Conservation (phyloP, 1,284 basidiomycete genomes). For the Cryptococcus sp. region DNA sequence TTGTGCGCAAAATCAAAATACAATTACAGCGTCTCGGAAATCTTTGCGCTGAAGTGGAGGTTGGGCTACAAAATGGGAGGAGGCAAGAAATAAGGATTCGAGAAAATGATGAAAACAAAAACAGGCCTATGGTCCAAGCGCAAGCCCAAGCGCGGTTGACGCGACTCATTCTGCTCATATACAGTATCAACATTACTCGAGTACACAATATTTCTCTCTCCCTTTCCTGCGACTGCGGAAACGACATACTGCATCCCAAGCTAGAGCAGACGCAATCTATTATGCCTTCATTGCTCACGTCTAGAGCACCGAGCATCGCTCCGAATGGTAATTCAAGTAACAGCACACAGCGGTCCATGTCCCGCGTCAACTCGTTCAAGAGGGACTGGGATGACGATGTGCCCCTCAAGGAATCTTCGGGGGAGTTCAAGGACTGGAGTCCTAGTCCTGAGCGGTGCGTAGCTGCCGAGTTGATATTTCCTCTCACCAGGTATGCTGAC, state of each 20-base stretch:
- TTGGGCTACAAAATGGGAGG: neutral
- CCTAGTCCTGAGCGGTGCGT: constrained; percentile 26
- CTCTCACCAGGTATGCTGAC: neutral
- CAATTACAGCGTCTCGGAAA: too few species aligned
- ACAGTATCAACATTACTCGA: neutral
- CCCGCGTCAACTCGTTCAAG: constrained; percentile 45
- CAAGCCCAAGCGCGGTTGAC: neutral
- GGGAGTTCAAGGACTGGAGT: constrained; percentile 14
- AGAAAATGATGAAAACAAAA: too few species aligned
- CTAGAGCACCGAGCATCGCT: too few species aligned
- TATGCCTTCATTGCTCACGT: too few species aligned
- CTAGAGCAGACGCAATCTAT: too few species aligned
- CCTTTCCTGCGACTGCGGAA: neutral
- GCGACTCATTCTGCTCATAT: neutral
- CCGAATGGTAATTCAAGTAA: neutral
- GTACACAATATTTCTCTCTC: constrained; percentile 1
- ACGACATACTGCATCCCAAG: neutral
- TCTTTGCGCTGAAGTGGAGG: too few species aligned
- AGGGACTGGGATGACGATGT: constrained; percentile 45
- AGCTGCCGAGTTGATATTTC: neutral
- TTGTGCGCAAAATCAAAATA: too few species aligned
- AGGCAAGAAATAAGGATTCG: neutral
- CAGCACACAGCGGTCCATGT: constrained; percentile 16
- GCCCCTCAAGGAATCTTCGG: constrained; percentile 8
- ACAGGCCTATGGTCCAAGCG: neutral